Evolutionary conservation across 257 asterid genomes (phyloP).

Genomic region (Fraxinus quadrangulata): DNA sequence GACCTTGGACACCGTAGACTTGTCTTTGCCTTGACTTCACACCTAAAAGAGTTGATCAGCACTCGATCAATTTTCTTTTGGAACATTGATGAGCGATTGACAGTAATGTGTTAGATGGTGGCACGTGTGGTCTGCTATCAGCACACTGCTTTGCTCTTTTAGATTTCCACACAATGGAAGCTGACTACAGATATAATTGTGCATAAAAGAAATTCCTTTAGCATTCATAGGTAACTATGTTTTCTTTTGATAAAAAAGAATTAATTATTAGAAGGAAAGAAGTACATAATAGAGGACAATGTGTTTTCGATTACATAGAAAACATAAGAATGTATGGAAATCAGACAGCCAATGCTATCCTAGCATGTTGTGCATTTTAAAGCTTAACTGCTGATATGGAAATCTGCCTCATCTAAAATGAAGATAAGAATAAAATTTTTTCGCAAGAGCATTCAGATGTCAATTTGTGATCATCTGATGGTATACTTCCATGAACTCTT

Average conservation of each 20-base stretch:
- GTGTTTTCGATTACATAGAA: background rate
- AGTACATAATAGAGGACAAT: background rate
- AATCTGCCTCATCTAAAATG: background rate
- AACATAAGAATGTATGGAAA: background rate
- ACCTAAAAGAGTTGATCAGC: background rate
- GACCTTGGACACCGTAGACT: background rate
- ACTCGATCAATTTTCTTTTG: background rate
- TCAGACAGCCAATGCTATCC: background rate
- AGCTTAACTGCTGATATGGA: background rate
- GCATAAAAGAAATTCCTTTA: background rate
- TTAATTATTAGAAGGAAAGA: background rate
- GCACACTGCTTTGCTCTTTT: background rate
- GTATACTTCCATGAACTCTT: background rate
- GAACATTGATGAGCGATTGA: background rate
- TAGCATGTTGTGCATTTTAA: background rate
- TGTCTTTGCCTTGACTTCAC: background rate
- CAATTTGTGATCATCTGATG: background rate
- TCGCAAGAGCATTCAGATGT: background rate
- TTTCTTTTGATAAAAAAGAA: background rate
- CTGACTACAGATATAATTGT: background rate
- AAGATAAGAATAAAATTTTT: background rate
- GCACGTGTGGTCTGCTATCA: constrained; percentile 2
- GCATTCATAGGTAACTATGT: background rate
- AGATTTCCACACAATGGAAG: background rate
- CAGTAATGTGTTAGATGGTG: constrained; percentile 17